A percentile compares a stretch with the other conserved stretches of the same genome.
These are phyloP conservation scores for Mycena indigotica DNA, from an alignment of 768 basidiomycete species.

Conservation along the genomic window DNA sequence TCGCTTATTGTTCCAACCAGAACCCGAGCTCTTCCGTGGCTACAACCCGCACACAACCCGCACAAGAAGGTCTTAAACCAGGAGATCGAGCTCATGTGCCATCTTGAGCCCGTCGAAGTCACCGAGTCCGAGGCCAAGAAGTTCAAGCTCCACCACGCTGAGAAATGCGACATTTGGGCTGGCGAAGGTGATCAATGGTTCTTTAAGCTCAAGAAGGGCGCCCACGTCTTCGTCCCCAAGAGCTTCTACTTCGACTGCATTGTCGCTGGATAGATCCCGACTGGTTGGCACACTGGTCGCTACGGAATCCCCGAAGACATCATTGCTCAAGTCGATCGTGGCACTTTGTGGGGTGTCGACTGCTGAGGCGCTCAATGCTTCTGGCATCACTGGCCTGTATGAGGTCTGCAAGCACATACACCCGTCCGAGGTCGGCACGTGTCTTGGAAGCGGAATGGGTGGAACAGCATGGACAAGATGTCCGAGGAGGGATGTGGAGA, in stretches of 20 bases:
- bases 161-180: constrained; percentile 95
- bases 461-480: constrained; percentile 94
- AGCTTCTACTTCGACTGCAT: constrained; percentile 92
- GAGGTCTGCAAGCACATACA: constrained; percentile 97
- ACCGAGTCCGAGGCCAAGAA: constrained; percentile 87
- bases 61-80: constrained; percentile 97
- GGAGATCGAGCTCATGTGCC: constrained; percentile 94
- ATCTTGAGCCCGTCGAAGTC: constrained; percentile 94
- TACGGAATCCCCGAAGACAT: constrained; percentile 98
- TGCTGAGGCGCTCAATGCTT: constrained; percentile 94
- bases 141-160: constrained; percentile 95
- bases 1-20: constrained; percentile 43
- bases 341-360: constrained; percentile 94
- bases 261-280: constrained; percentile 95
- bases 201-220: constrained; percentile 98
- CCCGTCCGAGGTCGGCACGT: constrained; percentile 93
- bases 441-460: constrained; percentile 97
- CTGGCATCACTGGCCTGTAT: constrained; percentile 97
- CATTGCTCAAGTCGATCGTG: constrained; percentile 88
- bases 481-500: constrained; percentile 99
- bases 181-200: constrained; percentile 93
- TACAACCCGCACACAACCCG: constrained; percentile 82
- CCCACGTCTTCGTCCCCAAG: constrained; percentile 90
- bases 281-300: constrained; percentile 94
- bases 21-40: constrained; percentile 96